phyloP scores from a whole-genome alignment of 495 filamentous ascomycete species.

The Penicillium cataractarum region DNA sequence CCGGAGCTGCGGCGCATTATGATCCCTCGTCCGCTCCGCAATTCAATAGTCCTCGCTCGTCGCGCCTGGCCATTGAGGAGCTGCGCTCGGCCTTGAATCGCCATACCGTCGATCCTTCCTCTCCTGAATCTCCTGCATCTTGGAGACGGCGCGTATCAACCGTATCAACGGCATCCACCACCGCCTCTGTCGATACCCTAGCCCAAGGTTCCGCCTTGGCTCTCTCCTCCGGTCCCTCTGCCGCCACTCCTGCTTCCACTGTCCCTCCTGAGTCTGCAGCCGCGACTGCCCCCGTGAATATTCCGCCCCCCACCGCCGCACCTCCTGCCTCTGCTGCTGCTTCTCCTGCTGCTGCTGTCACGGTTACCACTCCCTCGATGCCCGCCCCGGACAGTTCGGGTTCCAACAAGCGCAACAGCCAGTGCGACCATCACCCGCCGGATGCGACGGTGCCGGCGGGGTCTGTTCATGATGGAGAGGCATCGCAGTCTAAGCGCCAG shows the following conservation, averaged over 20 bases:
- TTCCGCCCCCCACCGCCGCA: constrained; percentile 2
- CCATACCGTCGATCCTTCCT: constrained; percentile 46
- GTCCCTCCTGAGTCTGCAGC: constrained; percentile 21
- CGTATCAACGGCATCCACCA: constrained; percentile 38
- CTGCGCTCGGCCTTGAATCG: constrained; percentile 50
- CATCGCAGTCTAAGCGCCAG: constrained; percentile 55
- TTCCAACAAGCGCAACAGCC: constrained; percentile 50
- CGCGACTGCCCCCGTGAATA: constrained; percentile 27
- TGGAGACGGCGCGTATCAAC: constrained; percentile 43
- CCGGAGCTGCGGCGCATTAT: constrained; percentile 32
- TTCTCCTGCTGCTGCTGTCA: constrained; percentile 7
- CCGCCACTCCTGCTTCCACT: constrained; percentile 27
- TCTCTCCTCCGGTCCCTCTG: constrained; percentile 21
- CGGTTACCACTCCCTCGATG: constrained; percentile 40
- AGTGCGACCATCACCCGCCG: constrained; percentile 32
- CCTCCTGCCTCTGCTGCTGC: constrained; percentile 24
- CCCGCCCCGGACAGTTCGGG: constrained; percentile 37
- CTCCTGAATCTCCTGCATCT: constrained; percentile 46
- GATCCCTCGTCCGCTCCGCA: constrained; percentile 39
- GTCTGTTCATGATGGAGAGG: constrained; percentile 52
- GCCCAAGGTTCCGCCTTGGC: constrained; percentile 29
- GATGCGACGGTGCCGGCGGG: constrained; percentile 43
- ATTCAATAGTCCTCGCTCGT: constrained; percentile 43
- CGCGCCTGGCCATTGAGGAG: constrained; percentile 52
- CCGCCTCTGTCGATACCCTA: constrained; percentile 26